Evolutionary conservation across 768 basidiomycete species (phyloP), one percentile per base, ranked within the genome.

Genomic region (Suillus weaverae): DNA sequence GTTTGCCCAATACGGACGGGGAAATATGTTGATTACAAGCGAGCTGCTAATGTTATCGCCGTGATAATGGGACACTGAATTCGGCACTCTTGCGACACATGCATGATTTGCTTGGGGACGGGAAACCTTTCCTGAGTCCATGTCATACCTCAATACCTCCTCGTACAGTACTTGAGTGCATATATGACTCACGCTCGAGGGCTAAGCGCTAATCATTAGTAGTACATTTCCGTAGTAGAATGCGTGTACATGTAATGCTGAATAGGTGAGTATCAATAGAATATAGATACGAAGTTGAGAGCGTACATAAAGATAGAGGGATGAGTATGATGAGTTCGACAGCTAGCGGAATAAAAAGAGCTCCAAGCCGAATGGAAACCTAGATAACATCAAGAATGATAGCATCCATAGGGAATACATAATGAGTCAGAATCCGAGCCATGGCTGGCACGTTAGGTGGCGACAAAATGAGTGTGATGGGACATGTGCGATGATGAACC

Each of bases 1-100:
- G 92, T 94, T 61, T 26, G 26, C 26, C 26, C 26, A 26, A 83
- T 89, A 41, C 76, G 83, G 30, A 72, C 73, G 16, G 83, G 67
- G 38, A 66, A 81, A 11, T 81, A 82, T 11, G 78, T 36, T 6
- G 54, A 36, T n/a, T 55, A 22, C 7, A n/a, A 35, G 6, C 14
- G 54, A 7, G 35, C 14, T 55, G 54, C 22, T 36, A 10, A 22
- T 13, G 13, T 7, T 26, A 50, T 50, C 2, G 7, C 6, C 6
- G 26, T 16, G 22, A 46, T 46, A 13, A 48, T 6, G 46, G 11
- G 5, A 22, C 2, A n/a, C 22, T 48, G 8, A 46, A 46, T n/a
- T 43, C 26, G 18, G 44, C 44, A 44, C 20, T 44, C 44, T 11
- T 46, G n/a, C 44, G 10, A 46, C 43, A 4, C 44, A 46, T n/a